Percentiles rank a stretch among this genome's conserved stretches.
These are phyloP conservation scores for Skeletonema tropicum DNA, from an alignment of 108 stramenopile genomes.

Conservation along the genomic window DNA sequence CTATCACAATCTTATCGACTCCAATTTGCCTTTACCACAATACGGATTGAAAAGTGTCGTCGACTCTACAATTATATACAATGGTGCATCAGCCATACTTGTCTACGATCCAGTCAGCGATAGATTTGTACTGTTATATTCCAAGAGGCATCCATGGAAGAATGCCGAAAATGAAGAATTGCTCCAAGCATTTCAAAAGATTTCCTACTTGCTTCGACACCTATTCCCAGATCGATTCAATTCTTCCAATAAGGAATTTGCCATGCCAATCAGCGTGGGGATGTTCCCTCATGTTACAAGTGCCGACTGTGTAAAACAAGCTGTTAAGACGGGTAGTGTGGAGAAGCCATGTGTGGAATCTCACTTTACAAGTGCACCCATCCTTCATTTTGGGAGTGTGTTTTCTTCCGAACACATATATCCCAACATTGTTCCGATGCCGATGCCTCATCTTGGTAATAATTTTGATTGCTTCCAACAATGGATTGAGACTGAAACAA, in stretches of 20 bases:
- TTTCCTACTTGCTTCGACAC: neutral
- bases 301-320: neutral
- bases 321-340: neutral
- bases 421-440: slow-evolving; percentile 1
- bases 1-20: neutral
- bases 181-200: neutral
- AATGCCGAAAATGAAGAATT: neutral
- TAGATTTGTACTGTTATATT: neutral
- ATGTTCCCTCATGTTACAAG: neutral
- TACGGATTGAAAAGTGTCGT: neutral
- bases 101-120: slow-evolving; percentile 5
- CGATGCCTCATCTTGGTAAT: neutral
- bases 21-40: neutral
- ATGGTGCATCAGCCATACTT: neutral
- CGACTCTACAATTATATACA: neutral
- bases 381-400: neutral
- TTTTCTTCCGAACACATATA: neutral
- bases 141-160: slow-evolving; percentile 1
- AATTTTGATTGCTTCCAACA: neutral
- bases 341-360: slow-evolving; percentile 1
- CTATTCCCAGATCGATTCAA: slow-evolving; percentile 3
- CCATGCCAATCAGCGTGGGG: neutral
- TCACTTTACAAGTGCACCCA: neutral
- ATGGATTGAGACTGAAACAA: neutral
- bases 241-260: neutral